Base-by-base conservation (phyloP, 371 early-diverging fungal genomes). In the Rhizopus arrhizus region DNA sequence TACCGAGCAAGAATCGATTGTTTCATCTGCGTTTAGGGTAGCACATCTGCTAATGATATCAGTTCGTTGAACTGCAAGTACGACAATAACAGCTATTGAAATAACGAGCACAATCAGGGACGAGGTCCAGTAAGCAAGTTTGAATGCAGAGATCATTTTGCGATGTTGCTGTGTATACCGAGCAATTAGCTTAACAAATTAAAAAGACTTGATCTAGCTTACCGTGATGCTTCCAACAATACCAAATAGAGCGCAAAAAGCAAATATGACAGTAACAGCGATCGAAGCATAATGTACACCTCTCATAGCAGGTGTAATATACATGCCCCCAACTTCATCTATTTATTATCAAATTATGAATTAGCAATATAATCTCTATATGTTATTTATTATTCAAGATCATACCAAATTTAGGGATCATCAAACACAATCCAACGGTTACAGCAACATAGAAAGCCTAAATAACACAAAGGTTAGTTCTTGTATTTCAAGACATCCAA, bases 201-300 rank as follows among this genome's bases (percentile, higher is more conserved):
- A 32, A 43, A 10, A 22, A 43, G 5, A 43, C 12, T 29, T 15
- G 13, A 4, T n/a, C 43, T n/a, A 45, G 61, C 65, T 58, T 58
- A 69, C 69, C 22, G 65, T 65, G 47, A 69, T 61, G 29, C 61
- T 59, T 28, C 72, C 72, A 57, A 71, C 6, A 5, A 71, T 65
- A 53, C 72, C 72, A 56, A 71, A 56, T 15, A 71, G 43, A 49
- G 72, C 61, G 49, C 65, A 52, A 52, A 68, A 35, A 10, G 68
- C 49, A 43, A 68, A 68, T 8, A 72, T 31, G n/a, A 68, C 53
- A 22, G 56, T 41, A 12, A 72, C 49, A 41, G 60, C 72, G 36
- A 68, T 58, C 1, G 46, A 9, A 28, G 72, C 53, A 38, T 68
- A 72, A 29, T 52, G 57, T 4, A 65, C 40, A 28, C 53, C 65